Percentiles rank a stretch among this genome's conserved stretches.
Evolutionary conservation across 768 basidiomycete species (phyloP).

Genomic region (Mycena kentingensis): DNA sequence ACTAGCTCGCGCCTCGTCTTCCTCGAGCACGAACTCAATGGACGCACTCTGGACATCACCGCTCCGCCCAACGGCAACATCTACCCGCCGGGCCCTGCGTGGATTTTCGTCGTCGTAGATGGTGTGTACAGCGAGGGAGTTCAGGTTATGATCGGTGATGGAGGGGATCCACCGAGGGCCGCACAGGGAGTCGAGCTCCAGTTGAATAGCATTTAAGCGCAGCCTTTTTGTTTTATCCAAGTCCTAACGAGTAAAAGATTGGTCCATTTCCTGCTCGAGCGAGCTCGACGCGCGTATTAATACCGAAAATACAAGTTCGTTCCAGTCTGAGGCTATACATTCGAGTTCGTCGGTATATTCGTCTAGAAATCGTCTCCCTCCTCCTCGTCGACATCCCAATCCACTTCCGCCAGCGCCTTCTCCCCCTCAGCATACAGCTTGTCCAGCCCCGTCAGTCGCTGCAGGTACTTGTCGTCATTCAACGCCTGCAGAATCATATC

Average conservation of each 20-base stretch:
- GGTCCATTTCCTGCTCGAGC: too few relatives aligned
- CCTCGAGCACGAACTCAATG: conserved; percentile 33
- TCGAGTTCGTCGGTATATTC: neutral
- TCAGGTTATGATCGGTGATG: conserved; percentile 19
- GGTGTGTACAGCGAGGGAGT: conserved; percentile 19
- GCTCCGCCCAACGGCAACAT: conserved; percentile 39
- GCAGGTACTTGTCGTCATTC: conserved; percentile 77
- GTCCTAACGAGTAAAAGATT: too few relatives aligned
- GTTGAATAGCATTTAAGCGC: neutral
- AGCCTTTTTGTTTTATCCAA: too few relatives aligned
- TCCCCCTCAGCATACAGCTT: conserved; percentile 76
- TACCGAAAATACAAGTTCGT: neutral
- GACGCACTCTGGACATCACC: conserved; percentile 34
- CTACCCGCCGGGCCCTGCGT: conserved; percentile 36
- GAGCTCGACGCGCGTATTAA: neutral
- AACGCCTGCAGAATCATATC: conserved; percentile 78
- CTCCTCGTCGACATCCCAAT: conserved; percentile 73
- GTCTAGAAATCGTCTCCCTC: conserved; percentile 34
- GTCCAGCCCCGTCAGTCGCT: conserved; percentile 77
- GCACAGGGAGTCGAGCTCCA: neutral
- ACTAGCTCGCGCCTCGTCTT: conserved; percentile 38
- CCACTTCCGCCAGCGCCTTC: conserved; percentile 65
- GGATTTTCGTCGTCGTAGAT: conserved; percentile 17
- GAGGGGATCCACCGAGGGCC: conserved; percentile 16
- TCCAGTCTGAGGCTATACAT: neutral